Conservation (phyloP, 345 rosid genomes). For the Corchorus capsularis region DNA sequence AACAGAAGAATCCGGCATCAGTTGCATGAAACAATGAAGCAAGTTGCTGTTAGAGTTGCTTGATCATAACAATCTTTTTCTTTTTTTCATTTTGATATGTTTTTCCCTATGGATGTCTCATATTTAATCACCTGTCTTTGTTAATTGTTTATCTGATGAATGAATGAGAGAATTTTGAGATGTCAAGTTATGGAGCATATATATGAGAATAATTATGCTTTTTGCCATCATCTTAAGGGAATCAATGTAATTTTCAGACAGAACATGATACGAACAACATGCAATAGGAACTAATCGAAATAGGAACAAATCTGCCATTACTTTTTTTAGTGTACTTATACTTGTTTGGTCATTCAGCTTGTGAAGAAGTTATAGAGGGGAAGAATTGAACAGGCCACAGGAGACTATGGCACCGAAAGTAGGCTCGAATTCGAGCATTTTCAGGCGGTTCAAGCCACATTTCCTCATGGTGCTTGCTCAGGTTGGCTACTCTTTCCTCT, state of each 20-base stretch:
- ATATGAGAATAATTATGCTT: slow-evolving; percentile 27
- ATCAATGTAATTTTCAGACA: slow-evolving; percentile 4
- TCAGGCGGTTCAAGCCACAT: slow-evolving; percentile 51
- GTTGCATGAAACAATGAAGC: not conserved
- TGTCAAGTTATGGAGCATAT: not conserved
- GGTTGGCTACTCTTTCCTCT: slow-evolving; percentile 53
- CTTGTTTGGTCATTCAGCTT: not conserved
- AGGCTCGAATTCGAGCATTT: not conserved
- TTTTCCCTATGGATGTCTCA: no score
- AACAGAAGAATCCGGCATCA: slow-evolving; percentile 12
- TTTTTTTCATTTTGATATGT: no score
- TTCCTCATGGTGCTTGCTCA: slow-evolving; percentile 55
- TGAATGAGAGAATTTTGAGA: not conserved
- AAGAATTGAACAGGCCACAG: not conserved
- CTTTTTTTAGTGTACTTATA: not conserved
- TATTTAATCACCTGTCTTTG: not conserved
- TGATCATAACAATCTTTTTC: not conserved
- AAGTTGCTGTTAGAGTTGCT: not conserved
- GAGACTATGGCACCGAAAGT: slow-evolving; percentile 12
- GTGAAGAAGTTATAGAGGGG: not conserved
- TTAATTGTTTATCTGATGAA: no score
- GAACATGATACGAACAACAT: slow-evolving; percentile 31
- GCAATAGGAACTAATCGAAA: slow-evolving; percentile 27
- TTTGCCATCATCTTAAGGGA: not conserved
- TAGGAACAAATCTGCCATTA: not conserved